Evolutionary conservation across 2,329 filamentous ascomycete genomes (phyloP), one percentile per base, ranked within the genome.

Genomic region (Hypoxylon sp.): DNA sequence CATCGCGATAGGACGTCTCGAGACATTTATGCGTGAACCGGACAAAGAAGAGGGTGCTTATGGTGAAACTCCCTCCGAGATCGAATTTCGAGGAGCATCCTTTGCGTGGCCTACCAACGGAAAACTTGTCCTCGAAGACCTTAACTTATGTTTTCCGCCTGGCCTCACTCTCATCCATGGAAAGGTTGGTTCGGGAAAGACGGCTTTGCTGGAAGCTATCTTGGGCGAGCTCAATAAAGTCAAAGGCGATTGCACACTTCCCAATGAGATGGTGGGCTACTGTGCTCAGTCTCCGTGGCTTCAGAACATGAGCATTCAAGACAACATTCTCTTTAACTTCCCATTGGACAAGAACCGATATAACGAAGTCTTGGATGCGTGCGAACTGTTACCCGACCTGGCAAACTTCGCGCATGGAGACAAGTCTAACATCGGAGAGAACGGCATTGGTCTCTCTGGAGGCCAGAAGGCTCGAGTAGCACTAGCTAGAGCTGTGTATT

Each of bases 1-100:
- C n/a, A 91, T 97, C 17, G 92, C 94, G 0, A 88, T 97, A 69
- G 88, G 87, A 7, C 90, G 94, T 71, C 93, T 97, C 19, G 92
- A 97, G 74, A 86, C 88, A 21, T 97, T 97, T 80, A 97, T 97
- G 93, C 82, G 84, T 0, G 94, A 97, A 78, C 93, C 93, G 0
- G 89, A 97, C 74, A 93, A 93, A 72, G 86, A 88, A 31, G 84
- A 86, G 29, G 78, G 79, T 2, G 81, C 82, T 3, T 74, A 80
- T 3, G 76, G 77, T 7, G 79, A 83, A 2, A 50, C 78, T 0
- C 70, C 70, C 1, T 74, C 81, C 17, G 80, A 85, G 15, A 81
- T 91, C 19, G 78, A 85, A 44, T 82, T 97, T 51, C 81, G 85
- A 2, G 80, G 88, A 29, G 92, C 92, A 3, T 90, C 89, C 0